Percentiles rank a stretch among this genome's conserved stretches.
Conservation (phyloP, 768 basidiomycete genomes). For the Suillus alpinus region DNA sequence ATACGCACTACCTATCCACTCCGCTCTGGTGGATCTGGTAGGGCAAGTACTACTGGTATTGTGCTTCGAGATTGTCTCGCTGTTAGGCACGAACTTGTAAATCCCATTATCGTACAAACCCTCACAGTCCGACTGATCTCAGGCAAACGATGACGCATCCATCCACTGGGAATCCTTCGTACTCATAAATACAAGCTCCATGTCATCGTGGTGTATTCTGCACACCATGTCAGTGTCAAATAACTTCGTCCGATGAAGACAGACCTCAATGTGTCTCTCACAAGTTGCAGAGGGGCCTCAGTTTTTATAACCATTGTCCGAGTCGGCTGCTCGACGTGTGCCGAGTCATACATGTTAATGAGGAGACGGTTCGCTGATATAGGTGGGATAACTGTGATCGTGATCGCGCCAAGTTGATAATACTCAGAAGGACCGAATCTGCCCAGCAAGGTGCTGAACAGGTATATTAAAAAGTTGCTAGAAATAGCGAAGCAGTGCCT, state of each 20-base stretch:
- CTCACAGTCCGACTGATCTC: not conserved
- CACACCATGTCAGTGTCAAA: not conserved
- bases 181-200: not conserved
- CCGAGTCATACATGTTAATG: not conserved
- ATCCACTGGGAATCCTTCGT: not conserved
- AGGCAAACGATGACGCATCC: not conserved
- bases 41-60: slow-evolving; percentile 78
- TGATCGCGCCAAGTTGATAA: slow-evolving; percentile 6
- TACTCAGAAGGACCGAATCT: slow-evolving; percentile 1
- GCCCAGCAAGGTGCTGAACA: slow-evolving; percentile 2
- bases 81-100: slow-evolving; percentile 29
- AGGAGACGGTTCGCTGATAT: not conserved
- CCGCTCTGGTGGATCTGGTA: slow-evolving; percentile 81
- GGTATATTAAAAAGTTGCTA: slow-evolving; percentile 8
- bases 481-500: not conserved
- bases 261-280: not conserved
- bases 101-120: not conserved
- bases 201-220: not conserved
- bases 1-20: slow-evolving; percentile 91
- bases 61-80: slow-evolving; percentile 67
- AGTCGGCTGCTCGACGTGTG: not conserved
- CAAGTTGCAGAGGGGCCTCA: not conserved
- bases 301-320: not conserved
- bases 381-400: slow-evolving; percentile 4
- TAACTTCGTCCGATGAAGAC: not conserved